Evolutionary conservation across 2,329 filamentous ascomycete genomes (phyloP).

Genomic region (Xylariales sp.): DNA sequence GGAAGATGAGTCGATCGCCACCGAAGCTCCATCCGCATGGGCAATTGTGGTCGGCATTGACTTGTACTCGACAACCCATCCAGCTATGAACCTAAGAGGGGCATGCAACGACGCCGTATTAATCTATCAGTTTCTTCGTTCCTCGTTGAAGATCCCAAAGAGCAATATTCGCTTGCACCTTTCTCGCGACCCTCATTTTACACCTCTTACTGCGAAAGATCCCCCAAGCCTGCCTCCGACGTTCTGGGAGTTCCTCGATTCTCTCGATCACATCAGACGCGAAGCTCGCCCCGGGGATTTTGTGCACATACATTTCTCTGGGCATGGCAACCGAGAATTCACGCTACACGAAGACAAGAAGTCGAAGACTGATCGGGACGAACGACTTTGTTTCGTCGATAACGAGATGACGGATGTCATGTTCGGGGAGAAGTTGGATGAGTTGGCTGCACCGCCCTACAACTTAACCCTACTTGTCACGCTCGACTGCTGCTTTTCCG

Average conservation of each 20-base stretch:
- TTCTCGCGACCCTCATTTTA: slow-evolving; percentile 1
- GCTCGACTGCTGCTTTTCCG: slow-evolving; percentile 6
- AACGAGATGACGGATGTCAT: slow-evolving; percentile 4
- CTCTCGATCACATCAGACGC: background rate
- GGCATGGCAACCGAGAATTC: no score
- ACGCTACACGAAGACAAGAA: background rate
- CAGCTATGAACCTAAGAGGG: slow-evolving; percentile 5
- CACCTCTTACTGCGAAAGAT: slow-evolving; percentile 3
- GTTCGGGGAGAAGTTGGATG: slow-evolving; percentile 5
- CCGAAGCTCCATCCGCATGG: slow-evolving; percentile 6
- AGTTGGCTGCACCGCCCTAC: slow-evolving; percentile 5
- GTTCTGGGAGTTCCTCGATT: background rate
- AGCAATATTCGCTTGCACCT: slow-evolving; percentile 7
- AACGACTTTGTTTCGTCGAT: slow-evolving; percentile 7
- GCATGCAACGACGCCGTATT: slow-evolving; percentile 6
- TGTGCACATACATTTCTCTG: no score
- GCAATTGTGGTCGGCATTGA: slow-evolving; percentile 4
- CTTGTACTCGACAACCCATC: slow-evolving; percentile 1
- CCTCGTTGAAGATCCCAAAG: slow-evolving; percentile 6
- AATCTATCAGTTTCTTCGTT: slow-evolving; percentile 7
- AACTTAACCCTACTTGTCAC: slow-evolving; percentile 7
- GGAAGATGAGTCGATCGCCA: background rate
- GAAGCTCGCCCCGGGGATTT: no score
- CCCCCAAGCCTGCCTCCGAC: slow-evolving; percentile 5
- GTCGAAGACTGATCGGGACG: slow-evolving; percentile 5